These are phyloP conservation scores for Tulasnella sp. DNA, from an alignment of 768 basidiomycete species.

Conservation along the genomic window DNA sequence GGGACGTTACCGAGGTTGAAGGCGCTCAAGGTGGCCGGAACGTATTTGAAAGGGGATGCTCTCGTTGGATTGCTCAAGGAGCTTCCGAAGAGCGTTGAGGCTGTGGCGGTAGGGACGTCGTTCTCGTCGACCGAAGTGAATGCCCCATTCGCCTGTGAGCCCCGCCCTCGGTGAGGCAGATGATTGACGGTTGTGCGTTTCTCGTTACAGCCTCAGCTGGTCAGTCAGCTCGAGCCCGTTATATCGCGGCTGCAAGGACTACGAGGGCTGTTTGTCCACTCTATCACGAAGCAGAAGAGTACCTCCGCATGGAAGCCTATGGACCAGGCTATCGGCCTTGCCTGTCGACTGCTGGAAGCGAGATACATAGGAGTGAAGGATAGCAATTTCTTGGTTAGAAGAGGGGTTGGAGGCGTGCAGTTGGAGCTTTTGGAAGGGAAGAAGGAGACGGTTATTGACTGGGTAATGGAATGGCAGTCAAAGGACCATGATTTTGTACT, in stretches of 20 bases:
- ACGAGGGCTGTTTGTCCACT: background rate
- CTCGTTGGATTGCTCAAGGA: no score
- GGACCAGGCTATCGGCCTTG: background rate
- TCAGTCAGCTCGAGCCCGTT: background rate
- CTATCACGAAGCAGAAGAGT: background rate
- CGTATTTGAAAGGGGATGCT: no score
- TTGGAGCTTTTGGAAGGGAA: background rate
- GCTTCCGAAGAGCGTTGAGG: background rate
- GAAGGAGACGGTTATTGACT: background rate
- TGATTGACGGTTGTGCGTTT: background rate
- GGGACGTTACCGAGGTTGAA: no score
- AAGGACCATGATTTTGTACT: background rate
- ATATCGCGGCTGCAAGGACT: background rate
- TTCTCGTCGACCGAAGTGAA: background rate
- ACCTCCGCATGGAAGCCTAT: background rate
- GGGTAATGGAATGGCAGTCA: background rate
- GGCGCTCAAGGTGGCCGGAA: no score
- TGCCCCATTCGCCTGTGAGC: background rate
- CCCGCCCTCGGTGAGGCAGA: background rate
- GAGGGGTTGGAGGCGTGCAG: background rate
- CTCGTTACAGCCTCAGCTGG: background rate
- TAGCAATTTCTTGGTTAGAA: background rate
- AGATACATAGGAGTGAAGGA: background rate
- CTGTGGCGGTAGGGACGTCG: background rate
- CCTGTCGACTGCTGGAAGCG: background rate